Base-by-base conservation (phyloP, 2,329 filamentous ascomycete species). In the Periconia sp. region DNA sequence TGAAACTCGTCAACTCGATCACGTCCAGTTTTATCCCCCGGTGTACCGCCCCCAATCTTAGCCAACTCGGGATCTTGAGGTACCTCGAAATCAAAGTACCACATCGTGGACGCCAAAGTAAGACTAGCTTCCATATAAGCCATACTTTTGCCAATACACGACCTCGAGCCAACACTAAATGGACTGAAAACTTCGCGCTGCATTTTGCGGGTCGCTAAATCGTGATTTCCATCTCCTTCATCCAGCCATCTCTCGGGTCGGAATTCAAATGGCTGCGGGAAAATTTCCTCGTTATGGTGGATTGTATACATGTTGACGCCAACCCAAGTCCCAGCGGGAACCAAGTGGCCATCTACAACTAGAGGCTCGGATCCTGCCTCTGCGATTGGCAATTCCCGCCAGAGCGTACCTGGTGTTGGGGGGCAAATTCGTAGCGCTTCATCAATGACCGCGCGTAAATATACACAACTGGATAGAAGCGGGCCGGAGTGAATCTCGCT, bases 351-450 rank as follows among this genome's bases (percentile, higher is more conserved):
- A 33, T 64, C 57, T 7, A 70, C 42, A 18, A 49, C 45, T 15
- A 65, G 37, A 15, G 41, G 51, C 17, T 43, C 19, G 35, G 41
- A 43, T n/a, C 45, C 47, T 43, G 19, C 23, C 2, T 6, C 33
- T 13, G 17, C 33, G 30, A 31, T 13, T 3, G 48, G 41, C 9
- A 56, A 15, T n/a, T 60, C 56, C 1, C 65, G 64, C 47, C 57
- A 63, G 2, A 69, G 41, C 10, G 56, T 52, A 1, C 49, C 54
- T 5, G 49, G 42, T 7, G 61, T 55, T 11, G 65, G 56, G 1
- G 64, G 63, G 3, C 47, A 56, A 10, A 65, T 51, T 14, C 64
- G 58, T 47, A 67, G 49, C 3, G 62, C 48, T 44, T 66, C 64
- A 17, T 66, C 60, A 33, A 67, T 52, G 41, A 51, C 58, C 23